Conservation (phyloP, 805 yeast species). For the Pichia exigua region DNA sequence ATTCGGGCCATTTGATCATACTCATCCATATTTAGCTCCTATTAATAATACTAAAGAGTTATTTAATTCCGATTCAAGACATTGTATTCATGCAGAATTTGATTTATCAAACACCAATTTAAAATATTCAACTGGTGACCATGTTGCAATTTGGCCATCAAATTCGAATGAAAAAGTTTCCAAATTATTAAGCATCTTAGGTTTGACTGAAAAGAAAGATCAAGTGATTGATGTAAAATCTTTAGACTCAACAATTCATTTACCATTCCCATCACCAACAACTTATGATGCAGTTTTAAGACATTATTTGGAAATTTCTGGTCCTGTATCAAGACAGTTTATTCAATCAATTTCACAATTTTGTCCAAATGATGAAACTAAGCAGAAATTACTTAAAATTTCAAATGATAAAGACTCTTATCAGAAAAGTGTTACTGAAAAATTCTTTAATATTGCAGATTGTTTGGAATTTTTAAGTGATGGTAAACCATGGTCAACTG, state of each 20-base stretch:
- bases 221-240: conserved; percentile 56
- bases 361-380: conserved; percentile 63
- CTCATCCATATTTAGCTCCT: conserved; percentile 78
- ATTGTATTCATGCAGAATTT: conserved; percentile 86
- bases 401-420: conserved; percentile 65
- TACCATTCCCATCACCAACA: conserved; percentile 63
- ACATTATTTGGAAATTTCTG: conserved; percentile 83
- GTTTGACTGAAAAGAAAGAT: conserved; percentile 44
- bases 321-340: conserved; percentile 87
- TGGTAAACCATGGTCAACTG: conserved; percentile 59
- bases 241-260: conserved; percentile 57
- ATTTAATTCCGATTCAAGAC: conserved; percentile 53
- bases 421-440: conserved; percentile 52
- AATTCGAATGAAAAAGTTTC: conserved; percentile 70
- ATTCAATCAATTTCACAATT: conserved; percentile 66
- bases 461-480: conserved; percentile 54
- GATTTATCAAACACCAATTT: conserved; percentile 69
- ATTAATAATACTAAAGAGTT: conserved; percentile 57
- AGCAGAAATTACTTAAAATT: conserved; percentile 41
- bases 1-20: conserved; percentile 70
- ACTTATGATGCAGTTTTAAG: conserved; percentile 84
- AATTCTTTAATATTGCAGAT: conserved; percentile 69
- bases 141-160: conserved; percentile 90
- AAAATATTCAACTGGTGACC: conserved; percentile 92
- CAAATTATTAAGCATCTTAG: conserved; percentile 58